Evolutionary conservation across 805 yeast genomes (phyloP).

Genomic region (Cyberlindnera bimundalis): DNA sequence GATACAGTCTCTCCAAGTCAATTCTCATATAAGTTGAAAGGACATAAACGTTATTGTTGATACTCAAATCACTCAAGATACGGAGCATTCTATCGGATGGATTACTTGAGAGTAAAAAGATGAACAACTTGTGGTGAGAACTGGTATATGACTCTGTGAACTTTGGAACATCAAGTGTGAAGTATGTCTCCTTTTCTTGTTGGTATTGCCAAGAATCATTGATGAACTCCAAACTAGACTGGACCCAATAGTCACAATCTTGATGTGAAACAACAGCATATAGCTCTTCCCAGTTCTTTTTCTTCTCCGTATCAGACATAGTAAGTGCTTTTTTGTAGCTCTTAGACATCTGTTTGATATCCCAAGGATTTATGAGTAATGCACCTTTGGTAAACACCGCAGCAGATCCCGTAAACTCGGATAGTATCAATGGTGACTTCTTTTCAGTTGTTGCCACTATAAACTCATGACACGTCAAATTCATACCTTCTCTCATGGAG

Average conservation of each 20-base stretch:
- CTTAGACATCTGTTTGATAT: constrained; percentile 60
- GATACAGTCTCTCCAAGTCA: constrained; percentile 65
- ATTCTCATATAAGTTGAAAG: constrained; percentile 61
- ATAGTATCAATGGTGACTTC: constrained; percentile 77
- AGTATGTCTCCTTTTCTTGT: constrained; percentile 36
- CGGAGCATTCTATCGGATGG: constrained; percentile 58
- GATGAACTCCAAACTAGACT: constrained; percentile 50
- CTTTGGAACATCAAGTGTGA: constrained; percentile 30
- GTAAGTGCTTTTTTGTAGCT: constrained; percentile 61
- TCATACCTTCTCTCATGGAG: constrained; percentile 95
- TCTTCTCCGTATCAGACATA: constrained; percentile 58
- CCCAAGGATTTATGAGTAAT: constrained; percentile 88
- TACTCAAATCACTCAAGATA: constrained; percentile 55
- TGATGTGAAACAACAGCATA: constrained; percentile 56
- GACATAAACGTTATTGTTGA: constrained; percentile 62
- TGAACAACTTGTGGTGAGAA: constrained; percentile 41
- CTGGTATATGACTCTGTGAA: constrained; percentile 28
- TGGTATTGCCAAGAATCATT: constrained; percentile 49
- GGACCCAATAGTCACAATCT: constrained; percentile 77
- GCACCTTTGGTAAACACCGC: constrained; percentile 70
- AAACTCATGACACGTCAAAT: constrained; percentile 93
- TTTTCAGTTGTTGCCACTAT: constrained; percentile 67
- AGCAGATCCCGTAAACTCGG: constrained; percentile 96
- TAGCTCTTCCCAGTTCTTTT: constrained; percentile 58
- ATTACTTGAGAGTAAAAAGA: constrained; percentile 45